Base-by-base conservation (phyloP, 345 rosid genomes). In the Gossypium stocksii region DNA sequence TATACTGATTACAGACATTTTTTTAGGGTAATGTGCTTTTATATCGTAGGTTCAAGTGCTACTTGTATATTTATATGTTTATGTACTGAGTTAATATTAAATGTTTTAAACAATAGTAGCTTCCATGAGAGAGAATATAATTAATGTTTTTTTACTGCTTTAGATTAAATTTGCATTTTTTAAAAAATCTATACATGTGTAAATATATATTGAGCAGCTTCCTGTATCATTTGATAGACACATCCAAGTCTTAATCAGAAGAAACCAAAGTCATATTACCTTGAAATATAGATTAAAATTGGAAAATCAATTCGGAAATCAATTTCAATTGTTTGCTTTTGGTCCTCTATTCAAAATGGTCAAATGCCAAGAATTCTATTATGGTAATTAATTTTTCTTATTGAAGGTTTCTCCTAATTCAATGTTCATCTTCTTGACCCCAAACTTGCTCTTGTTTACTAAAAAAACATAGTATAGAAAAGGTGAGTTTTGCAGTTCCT, bases 1-100 rank as follows among this genome's bases (percentile, higher is more conserved):
- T 81, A 91, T 92, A 82, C 87, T 89, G 25, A 75, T 87, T 64
- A 85, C 95, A 22, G 98, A 92, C 80, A 91, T 88, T 72, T 87
- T 91, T 82, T 87, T 91, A 75, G 98, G 98, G 97, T 94, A 92
- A 83, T 15, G 69, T 54, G 77, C 51, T 19, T 75, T 73, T 12
- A 77, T 54, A 73, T 34, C 41, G 66, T 13, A 46, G 10, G 38
- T 22, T 45, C 41, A 51, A 41, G 29, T 46, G 67, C 45, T 46
- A 23, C 11, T 27, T 8, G 3, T 14, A 48, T 29, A 52, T 20
- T 56, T 10, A 17, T 27, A 27, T 17, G 74, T 54, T 22, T 46
- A 25, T 9, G 15, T 51, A 25, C 15, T 11, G 3, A 45, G 63
- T 72, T 41, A 59, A 25, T 45, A 34, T 59, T 73, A 19, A 41